A percentile compares a stretch with the other conserved stretches of the same genome.
Conservation (phyloP, 306 rosid species). For the Cucurbita ficifolia region DNA sequence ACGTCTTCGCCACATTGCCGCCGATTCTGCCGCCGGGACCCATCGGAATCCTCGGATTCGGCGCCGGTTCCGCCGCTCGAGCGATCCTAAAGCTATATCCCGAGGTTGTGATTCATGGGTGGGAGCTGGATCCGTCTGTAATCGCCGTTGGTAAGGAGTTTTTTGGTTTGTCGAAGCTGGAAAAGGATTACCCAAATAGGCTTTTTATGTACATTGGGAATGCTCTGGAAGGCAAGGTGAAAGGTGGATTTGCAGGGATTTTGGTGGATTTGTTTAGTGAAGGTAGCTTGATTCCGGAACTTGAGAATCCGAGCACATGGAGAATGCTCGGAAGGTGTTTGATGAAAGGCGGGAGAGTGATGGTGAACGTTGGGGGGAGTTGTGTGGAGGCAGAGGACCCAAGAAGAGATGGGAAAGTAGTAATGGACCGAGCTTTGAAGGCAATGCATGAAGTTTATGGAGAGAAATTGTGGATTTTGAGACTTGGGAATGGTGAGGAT, state of each 20-base stretch:
- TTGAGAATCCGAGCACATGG: conserved; percentile 68
- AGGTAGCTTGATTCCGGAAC: conserved; percentile 66
- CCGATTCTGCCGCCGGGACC: conserved; percentile 71
- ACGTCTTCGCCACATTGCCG: conserved; percentile 71
- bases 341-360: conserved; percentile 73
- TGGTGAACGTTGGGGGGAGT: conserved; percentile 93
- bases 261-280: conserved; percentile 56
- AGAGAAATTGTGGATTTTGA: conserved; percentile 33
- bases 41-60: conserved; percentile 66
- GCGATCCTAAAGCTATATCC: conserved; percentile 44
- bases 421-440: conserved; percentile 52
- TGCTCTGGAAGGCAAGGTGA: conserved; percentile 36
- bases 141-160: conserved; percentile 63
- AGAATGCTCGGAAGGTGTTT: conserved; percentile 31
- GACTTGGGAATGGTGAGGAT: conserved; percentile 46
- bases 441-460: conserved; percentile 53
- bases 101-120: conserved; percentile 38
- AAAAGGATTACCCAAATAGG: conserved; percentile 26
- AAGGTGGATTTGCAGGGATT: conserved; percentile 68
- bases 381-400: conserved; percentile 77
- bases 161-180: conserved; percentile 41
- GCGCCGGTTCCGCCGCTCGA: conserved; percentile 73
- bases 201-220: conserved; percentile 52
- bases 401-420: conserved; percentile 39
- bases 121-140: conserved; percentile 89